Conservation (phyloP, 345 rosid genomes). For the Cardamine chenopodiifolia region DNA sequence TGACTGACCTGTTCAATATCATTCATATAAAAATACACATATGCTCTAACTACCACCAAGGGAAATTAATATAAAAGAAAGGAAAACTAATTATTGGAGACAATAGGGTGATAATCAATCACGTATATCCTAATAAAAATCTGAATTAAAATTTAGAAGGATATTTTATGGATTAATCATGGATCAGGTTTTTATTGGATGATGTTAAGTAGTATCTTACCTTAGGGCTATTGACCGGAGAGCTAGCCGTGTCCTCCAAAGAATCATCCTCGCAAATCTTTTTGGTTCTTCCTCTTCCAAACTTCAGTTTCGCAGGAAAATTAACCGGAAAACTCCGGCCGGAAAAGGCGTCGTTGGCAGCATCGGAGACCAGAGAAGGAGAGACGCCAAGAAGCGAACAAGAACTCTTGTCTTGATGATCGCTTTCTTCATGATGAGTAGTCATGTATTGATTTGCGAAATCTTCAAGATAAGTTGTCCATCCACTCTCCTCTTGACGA, state of each 20-base stretch:
- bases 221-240: constrained; percentile 85
- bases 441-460: constrained; percentile 45
- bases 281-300: constrained; percentile 57
- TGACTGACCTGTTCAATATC: constrained; percentile 56
- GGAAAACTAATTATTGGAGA: background rate
- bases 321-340: constrained; percentile 42
- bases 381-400: constrained; percentile 51
- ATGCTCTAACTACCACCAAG: constrained; percentile 7
- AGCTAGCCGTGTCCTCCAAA: constrained; percentile 91
- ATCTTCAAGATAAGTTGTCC: constrained; percentile 85
- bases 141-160: background rate
- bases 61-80: background rate
- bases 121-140: constrained; percentile 5
- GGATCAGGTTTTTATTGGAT: constrained; percentile 7
- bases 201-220: constrained; percentile 41
- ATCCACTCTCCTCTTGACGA: constrained; percentile 71
- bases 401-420: constrained; percentile 38
- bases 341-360: constrained; percentile 54
- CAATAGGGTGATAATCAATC: background rate
- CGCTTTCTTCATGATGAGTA: constrained; percentile 27
- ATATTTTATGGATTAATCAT: background rate
- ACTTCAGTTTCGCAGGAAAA: constrained; percentile 48
- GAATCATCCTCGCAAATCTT: constrained; percentile 64
- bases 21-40: constrained; percentile 27
- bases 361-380: constrained; percentile 74